Evolutionary conservation across 768 basidiomycete species (phyloP).

Genomic region (Hortiboletus flavorubellus): DNA sequence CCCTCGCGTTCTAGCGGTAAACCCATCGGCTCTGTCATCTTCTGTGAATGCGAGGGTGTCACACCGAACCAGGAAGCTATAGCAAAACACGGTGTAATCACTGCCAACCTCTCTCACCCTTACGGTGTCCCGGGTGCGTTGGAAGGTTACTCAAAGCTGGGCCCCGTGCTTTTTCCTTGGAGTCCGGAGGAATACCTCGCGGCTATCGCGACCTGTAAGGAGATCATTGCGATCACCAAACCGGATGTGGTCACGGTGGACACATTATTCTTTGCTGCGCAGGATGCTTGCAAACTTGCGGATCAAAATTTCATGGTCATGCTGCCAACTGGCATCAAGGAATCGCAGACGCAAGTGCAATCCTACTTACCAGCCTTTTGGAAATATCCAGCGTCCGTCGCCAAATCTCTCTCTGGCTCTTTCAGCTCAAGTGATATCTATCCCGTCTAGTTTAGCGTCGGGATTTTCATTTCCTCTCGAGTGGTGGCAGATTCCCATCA

Average conservation of each 20-base stretch:
- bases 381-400: conserved; percentile 8
- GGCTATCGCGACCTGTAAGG: background rate
- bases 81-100: background rate
- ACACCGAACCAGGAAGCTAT: background rate
- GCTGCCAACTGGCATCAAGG: background rate
- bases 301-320: conserved; percentile 4
- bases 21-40: background rate
- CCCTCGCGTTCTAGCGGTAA: background rate
- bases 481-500: conserved; percentile 14
- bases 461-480: conserved; percentile 11
- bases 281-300: conserved; percentile 3
- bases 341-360: background rate
- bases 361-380: background rate
- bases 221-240: background rate
- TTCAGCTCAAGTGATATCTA: background rate
- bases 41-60: conserved; percentile 2
- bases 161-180: background rate
- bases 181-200: conserved; percentile 4
- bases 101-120: background rate
- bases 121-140: conserved; percentile 3
- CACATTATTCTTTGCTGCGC: background rate
- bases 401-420: background rate
- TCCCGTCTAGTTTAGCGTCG: background rate
- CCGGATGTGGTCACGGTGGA: conserved; percentile 1
- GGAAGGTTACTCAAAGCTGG: background rate